Percentiles rank a stretch among this genome's conserved stretches.
These are phyloP conservation scores for Iris macrosiphon DNA, from an alignment of 106 monocot species.

Conservation along the genomic window DNA sequence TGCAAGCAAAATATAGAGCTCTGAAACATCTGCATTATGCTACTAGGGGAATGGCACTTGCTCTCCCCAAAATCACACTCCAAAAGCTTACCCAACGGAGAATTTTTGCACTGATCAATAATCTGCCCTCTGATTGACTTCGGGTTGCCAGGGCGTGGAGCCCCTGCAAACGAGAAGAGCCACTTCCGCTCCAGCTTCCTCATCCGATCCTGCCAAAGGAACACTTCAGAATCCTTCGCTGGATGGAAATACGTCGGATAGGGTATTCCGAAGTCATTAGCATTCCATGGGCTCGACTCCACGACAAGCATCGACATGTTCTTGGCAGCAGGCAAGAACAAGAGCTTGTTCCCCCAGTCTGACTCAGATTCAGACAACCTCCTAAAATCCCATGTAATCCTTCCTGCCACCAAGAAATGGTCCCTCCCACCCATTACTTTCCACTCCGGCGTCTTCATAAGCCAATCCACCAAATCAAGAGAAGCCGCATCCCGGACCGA, in stretches of 20 bases:
- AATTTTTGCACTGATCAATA: constrained; percentile 65
- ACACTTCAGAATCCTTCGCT: constrained; percentile 53
- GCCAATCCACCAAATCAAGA: constrained; percentile 59
- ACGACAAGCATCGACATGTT: constrained; percentile 77
- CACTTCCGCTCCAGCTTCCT: constrained; percentile 56
- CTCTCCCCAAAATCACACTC: constrained; percentile 84
- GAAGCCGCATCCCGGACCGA: constrained; percentile 53
- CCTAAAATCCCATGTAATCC: constrained; percentile 88
- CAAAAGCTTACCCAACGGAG: constrained; percentile 45
- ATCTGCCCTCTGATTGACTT: constrained; percentile 70
- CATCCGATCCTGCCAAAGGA: constrained; percentile 80
- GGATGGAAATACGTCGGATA: constrained; percentile 90
- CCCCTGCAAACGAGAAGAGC: constrained; percentile 87
- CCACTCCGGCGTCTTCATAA: constrained; percentile 67
- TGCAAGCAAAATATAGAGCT: constrained; percentile 80
- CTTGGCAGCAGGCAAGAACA: constrained; percentile 66
- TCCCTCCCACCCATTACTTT: constrained; percentile 68
- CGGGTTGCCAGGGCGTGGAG: constrained; percentile 56
- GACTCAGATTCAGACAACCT: constrained; percentile 44
- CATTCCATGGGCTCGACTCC: constrained; percentile 86
- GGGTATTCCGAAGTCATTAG: constrained; percentile 77
- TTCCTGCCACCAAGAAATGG: constrained; percentile 77
- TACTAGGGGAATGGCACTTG: constrained; percentile 76
- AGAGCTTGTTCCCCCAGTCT: constrained; percentile 79
- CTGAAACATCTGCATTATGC: constrained; percentile 82